Base-by-base conservation (phyloP, 192 early-diverging fungal genomes). In the Coemansia sp. region DNA sequence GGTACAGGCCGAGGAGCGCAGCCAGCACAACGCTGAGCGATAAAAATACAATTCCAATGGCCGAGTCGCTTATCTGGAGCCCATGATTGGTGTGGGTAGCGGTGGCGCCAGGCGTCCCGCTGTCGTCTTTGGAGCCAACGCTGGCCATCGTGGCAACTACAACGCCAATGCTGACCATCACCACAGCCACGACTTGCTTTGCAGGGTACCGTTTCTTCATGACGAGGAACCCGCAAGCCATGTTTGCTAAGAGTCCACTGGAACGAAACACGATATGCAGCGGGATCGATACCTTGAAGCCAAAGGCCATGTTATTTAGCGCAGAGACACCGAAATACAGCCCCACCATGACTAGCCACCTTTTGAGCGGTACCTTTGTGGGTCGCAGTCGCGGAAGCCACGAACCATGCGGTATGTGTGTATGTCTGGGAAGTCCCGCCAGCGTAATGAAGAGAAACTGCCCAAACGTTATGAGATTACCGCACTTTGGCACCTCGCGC, bases 221-320 rank as follows among this genome's bases (percentile, higher is more conserved):
- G 48, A 88, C 63, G 23, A 87, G 25, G 68, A 85, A 86, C 2
- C 91, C 91, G 58, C 92, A 79, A 5, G 84, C 62, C 94, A 96
- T 94, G 68, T 88, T 92, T 31, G 92, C 87, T 57, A 96, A 86
- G 25, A 96, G 73, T 10, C 90, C 88, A 29, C 89, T 90, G 7
- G 89, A 91, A 25, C 94, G 81, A 69, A 96, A 96, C 33, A 96
- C 90, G 53, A 96, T 96, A 71, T 96, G 93, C 58, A 96, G 53
- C 15, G 94, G 94, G 35, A 96, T 89, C 21, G 93, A 87, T 34
- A 96, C 91, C 30, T 84, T 78, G 70, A 86, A 94, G 5, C 88
- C 90, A 9, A 94, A 80, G 0, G 93, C 89, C 69, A 87, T 72
- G 68, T 96, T 96, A 66, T 95, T 95, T 56, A 94, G 72, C 5